A percentile compares a stretch with the other conserved stretches of the same genome.
These are phyloP conservation scores for Solanum sejunctum DNA, from an alignment of 257 asterid genomes.

Conservation along the genomic window DNA sequence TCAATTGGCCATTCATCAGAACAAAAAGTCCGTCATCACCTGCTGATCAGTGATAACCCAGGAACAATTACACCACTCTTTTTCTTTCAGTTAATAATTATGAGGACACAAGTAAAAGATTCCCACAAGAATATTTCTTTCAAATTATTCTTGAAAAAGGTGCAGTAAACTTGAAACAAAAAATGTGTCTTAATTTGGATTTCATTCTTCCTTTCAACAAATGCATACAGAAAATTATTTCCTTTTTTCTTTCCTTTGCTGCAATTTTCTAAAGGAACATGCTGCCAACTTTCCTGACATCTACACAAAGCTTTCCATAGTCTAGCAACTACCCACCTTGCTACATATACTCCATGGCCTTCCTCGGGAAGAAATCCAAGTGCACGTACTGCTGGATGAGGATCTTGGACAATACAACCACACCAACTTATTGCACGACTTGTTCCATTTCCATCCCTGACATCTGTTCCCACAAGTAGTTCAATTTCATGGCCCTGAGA, in stretches of 20 bases:
- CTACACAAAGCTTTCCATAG: not conserved
- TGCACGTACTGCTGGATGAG: slow-evolving; percentile 93
- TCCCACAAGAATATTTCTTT: not conserved
- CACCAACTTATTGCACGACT: slow-evolving; percentile 88
- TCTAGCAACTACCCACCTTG: slow-evolving; percentile 43
- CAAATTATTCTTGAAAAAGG: not conserved
- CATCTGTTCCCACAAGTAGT: slow-evolving; percentile 79
- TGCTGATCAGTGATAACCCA: not conserved
- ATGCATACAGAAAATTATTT: not conserved
- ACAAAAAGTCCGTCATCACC: not conserved
- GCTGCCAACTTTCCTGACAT: not conserved
- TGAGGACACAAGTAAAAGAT: not conserved
- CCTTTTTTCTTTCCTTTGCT: not conserved
- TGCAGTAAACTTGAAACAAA: not conserved
- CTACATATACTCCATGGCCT: slow-evolving; percentile 96
- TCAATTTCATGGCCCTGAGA: slow-evolving; percentile 85
- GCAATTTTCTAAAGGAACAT: not conserved
- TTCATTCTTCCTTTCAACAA: not conserved
- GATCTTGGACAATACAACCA: slow-evolving; percentile 86
- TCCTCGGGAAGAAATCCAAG: slow-evolving; percentile 96
- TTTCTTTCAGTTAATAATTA: not conserved
- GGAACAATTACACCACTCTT: not conserved
- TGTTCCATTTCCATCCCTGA: slow-evolving; percentile 92
- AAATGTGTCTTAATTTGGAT: not conserved
- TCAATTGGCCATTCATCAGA: not conserved